A percentile compares a stretch with the other conserved stretches of the same genome.
Evolutionary conservation across 2,329 filamentous ascomycete genomes (phyloP).

Genomic region (Hypoxylon sp.): DNA sequence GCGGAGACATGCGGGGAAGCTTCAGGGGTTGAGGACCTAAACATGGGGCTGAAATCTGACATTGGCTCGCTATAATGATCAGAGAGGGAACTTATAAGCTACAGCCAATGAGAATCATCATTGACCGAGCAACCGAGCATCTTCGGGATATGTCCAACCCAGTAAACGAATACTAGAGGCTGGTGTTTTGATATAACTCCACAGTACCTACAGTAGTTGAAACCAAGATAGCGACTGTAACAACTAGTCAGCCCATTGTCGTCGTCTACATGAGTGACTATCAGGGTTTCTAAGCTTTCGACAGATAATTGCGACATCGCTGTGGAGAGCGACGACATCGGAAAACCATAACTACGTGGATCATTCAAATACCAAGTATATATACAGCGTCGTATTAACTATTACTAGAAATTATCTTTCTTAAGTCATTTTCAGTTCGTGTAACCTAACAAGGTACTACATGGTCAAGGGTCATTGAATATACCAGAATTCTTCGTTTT

Average conservation of each 20-base stretch:
- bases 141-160: constrained; percentile 23
- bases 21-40: constrained; percentile 24
- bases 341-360: constrained; percentile 5
- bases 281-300: constrained; percentile 14
- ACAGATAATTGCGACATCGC: constrained; percentile 44
- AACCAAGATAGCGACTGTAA: constrained; percentile 14
- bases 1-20: constrained; percentile 31
- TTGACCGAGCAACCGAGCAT: constrained; percentile 34
- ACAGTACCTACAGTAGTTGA: constrained; percentile 28
- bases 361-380: background rate
- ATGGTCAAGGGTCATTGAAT: background rate
- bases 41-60: constrained; percentile 21
- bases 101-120: constrained; percentile 24
- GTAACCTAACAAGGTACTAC: background rate
- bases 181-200: constrained; percentile 16
- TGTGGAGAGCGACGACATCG: constrained; percentile 43
- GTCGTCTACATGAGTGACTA: constrained; percentile 9
- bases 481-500: background rate
- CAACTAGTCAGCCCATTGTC: constrained; percentile 32
- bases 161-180: background rate
- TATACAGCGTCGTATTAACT: constrained; percentile 5
- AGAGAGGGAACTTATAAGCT: constrained; percentile 1
- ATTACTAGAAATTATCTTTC: background rate
- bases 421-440: background rate
- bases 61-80: background rate